Evolutionary conservation across 768 basidiomycete genomes (phyloP), one percentile per base, ranked within the genome.

Genomic region (Pleurotus salmoneostramineus): DNA sequence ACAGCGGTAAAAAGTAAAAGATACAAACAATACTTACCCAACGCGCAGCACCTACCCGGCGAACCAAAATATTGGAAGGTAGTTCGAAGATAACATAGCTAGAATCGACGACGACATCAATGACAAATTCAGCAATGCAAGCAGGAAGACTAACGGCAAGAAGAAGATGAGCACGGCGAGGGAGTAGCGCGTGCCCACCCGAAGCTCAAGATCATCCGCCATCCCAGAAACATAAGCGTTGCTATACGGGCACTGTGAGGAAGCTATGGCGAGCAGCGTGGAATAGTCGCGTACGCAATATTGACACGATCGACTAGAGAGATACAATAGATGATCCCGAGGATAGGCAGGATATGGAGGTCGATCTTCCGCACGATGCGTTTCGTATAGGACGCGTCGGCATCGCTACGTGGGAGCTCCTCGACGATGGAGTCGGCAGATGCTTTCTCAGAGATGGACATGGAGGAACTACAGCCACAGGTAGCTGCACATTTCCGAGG

Each of bases 261-360:
- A n/a, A n/a, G n/a, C n/a, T n/a, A n/a, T 7, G 5, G 6, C 7
- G 32, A 33, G 11, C 5, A 6, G 21, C 12, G 6, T 6, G 21
- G 5, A 11, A 49, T 5, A 31, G 7, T 40, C n/a, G n/a, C 52
- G 6, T 31, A 54, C 52, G 52, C 40, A 42, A 77, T 65, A 61
- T 77, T 78, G 56, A 74, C 71, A 61, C 77, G 69, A 61, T 78
- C 78, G 56, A 80, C 74, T 33, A 80, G 59, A 12, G 75, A 72
- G 50, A 78, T 74, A n/a, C 76, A 69, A 58, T 77, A 79, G 8
- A 77, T 64, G 52, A 77, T 50, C 3, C 71, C 70, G 4, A 78
- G 68, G n/a, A 80, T 62, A 4, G 78, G 78, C 4, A 80, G 65
- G 43, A 79, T 72, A 49, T 75, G 70, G 64, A 67, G 72, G 60